Base-by-base conservation (phyloP, 495 filamentous ascomycete genomes). In the Hypoxylon fragiforme region DNA sequence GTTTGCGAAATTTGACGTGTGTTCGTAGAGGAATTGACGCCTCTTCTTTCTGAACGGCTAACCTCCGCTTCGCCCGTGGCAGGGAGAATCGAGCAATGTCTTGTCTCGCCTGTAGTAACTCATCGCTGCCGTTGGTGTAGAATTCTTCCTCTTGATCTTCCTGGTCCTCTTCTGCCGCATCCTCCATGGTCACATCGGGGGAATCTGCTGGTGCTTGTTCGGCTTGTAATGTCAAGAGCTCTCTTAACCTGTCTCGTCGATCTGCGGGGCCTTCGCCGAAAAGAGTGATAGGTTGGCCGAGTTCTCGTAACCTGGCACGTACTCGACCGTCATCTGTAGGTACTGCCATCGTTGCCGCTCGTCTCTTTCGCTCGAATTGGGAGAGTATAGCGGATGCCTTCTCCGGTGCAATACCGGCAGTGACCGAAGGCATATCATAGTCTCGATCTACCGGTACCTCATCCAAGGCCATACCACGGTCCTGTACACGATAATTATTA, bases 251-350 rank as follows among this genome's bases (percentile, higher is more conserved):
- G 55, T 97, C 94, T 73, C 94, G 80, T 49, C 94, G 77, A 60
- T 97, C 92, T 4, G 77, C 84, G 0, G 87, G 87, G 4, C 90
- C 91, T 77, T 99, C 94, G 36, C 90, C 94, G 61, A 99, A 99
- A 0, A 97, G 78, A 3, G 95, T 99, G 47, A 97, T 86, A 2
- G 94, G 95, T 66, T 99, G 86, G 8, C 88, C 89, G 28, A 96
- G 77, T 60, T 92, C 86, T 60, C 95, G 86, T 44, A 97, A 74
- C 28, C 84, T 84, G 18, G 81, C 74, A 31, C 91, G 87, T 28
- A 99, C 92, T 56, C 87, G 84, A 20, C 80, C 87, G 76, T 99
- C 95, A 62, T 96, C 91, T 44, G 94, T 99, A 3, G 94, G 94
- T 2, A 99, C 95, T n/a, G 86, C 85, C 62, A 97, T 91, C 9